Base-by-base conservation (phyloP, 495 filamentous ascomycete genomes). In the Cercophora scortea region DNA sequence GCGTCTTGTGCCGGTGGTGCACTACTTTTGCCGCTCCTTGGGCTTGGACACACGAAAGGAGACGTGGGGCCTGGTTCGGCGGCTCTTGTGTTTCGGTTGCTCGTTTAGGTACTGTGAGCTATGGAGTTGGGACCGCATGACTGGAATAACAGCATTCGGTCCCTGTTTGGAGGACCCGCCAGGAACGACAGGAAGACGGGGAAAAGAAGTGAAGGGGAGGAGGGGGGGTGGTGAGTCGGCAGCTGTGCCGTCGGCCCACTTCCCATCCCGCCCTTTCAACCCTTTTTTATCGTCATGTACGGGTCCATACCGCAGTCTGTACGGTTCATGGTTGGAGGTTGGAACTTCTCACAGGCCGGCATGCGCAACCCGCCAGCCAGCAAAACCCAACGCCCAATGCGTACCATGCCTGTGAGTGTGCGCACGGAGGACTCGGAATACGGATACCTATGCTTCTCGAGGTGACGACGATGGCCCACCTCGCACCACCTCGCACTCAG, bases 11-110 rank as follows among this genome's bases (percentile, higher is more conserved):
- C n/a, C n/a, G n/a, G n/a, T n/a, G n/a, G n/a, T n/a, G n/a, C n/a
- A n/a, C n/a, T n/a, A n/a, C n/a, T n/a, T n/a, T 25, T 25, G 5
- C 25, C 25, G 25, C 25, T 25, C 25, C 25, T 25, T 25, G 25
- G 25, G 25, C 25, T 25, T 25, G 25, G 25, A 5, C 25, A 25
- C 25, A 25, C 25, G 5, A 25, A 25, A 25, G 25, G 25, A 38
- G 36, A 38, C 10, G 9, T 2, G 10, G 36, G 9, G 7, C 36
- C 36, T 38, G 36, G 13, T 13, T 11, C 36, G 36, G 55, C 55
- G 51, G 55, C 55, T 57, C 55, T 42, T 34, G 47, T 51, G 25
- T 25, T 25, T 58, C 56, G 56, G 51, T 58, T 54, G 51, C 54
- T 35, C 19, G 46, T 32, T 51, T 51, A 50, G 53, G 44, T 11